These are phyloP conservation scores for Phytophthora syringae DNA, from an alignment of 352 stramenopile genomes.

Conservation along the genomic window DNA sequence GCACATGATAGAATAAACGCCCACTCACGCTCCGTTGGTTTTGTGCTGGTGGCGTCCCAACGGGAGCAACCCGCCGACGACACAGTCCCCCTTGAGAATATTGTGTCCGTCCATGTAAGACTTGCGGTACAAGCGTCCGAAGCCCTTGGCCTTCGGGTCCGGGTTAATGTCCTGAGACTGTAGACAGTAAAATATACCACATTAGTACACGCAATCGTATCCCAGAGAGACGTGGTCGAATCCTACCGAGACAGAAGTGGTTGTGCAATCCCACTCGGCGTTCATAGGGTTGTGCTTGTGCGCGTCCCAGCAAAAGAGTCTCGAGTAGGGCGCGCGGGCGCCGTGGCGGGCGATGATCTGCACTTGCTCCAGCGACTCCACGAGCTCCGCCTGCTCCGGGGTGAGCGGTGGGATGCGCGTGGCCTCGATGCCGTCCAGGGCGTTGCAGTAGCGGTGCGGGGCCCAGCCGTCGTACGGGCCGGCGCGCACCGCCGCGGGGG, in stretches of 20 bases:
- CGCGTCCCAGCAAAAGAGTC: conserved; percentile 82
- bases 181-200: not conserved
- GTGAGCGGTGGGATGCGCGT: conserved; percentile 66
- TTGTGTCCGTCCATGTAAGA: conserved; percentile 79
- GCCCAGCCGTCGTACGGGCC: conserved; percentile 78
- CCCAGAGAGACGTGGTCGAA: not conserved
- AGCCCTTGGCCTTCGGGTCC: conserved; percentile 51
- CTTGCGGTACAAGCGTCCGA: conserved; percentile 82
- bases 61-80: conserved; percentile 75
- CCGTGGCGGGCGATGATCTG: conserved; percentile 87
- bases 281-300: conserved; percentile 75
- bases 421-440: conserved; percentile 62
- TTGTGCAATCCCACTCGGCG: conserved; percentile 75
- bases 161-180: conserved; percentile 81
- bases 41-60: conserved; percentile 83
- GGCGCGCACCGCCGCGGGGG: conserved; percentile 20
- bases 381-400: conserved; percentile 54
- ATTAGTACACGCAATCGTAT: not conserved
- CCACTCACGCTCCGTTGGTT: conserved; percentile 64
- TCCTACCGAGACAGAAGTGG: conserved; percentile 74
- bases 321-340: conserved; percentile 72
- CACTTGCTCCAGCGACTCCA: conserved; percentile 83
- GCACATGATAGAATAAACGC: not conserved
- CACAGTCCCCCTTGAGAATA: conserved; percentile 77
- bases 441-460: conserved; percentile 85